Evolutionary conservation across 1,284 basidiomycete genomes (phyloP).

Genomic region (Puccinia polysora): DNA sequence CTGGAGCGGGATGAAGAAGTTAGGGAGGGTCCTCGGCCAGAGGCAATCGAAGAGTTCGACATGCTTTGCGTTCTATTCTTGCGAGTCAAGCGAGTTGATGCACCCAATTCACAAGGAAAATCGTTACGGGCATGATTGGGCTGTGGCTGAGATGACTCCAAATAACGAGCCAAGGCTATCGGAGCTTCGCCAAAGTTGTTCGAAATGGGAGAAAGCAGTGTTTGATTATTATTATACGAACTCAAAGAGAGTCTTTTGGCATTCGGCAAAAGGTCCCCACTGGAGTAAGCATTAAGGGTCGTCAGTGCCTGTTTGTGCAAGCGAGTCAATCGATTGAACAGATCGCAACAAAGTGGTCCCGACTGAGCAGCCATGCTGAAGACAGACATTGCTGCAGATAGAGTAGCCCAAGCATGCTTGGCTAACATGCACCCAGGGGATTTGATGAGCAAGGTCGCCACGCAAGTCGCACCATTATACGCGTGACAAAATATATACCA

Average conservation of each 20-base stretch:
- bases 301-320: conserved; percentile 46
- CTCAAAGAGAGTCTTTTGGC: conserved; percentile 4
- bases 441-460: conserved; percentile 47
- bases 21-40: neutral
- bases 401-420: conserved; percentile 46
- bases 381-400: conserved; percentile 45
- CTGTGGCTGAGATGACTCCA: conserved; percentile 17
- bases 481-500: conserved; percentile 49
- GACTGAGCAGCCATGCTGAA: conserved; percentile 45
- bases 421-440: conserved; percentile 45
- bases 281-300: conserved; percentile 34
- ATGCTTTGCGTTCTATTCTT: conserved; percentile 29
- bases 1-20: conserved; percentile 31
- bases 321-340: conserved; percentile 45
- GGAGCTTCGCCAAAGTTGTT: conserved; percentile 26
- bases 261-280: neutral
- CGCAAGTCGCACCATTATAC: conserved; percentile 46
- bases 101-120: conserved; percentile 32
- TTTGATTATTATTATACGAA: neutral
- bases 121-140: neutral
- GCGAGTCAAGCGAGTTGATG: conserved; percentile 35
- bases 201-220: conserved; percentile 4
- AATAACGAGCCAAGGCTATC: conserved; percentile 19
- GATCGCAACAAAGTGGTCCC: conserved; percentile 46
- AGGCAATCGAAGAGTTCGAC: conserved; percentile 32